These are phyloP conservation scores for Protomyces lactucae-debilis DNA, from an alignment of 1,139 yeast genomes.

Conservation along the genomic window DNA sequence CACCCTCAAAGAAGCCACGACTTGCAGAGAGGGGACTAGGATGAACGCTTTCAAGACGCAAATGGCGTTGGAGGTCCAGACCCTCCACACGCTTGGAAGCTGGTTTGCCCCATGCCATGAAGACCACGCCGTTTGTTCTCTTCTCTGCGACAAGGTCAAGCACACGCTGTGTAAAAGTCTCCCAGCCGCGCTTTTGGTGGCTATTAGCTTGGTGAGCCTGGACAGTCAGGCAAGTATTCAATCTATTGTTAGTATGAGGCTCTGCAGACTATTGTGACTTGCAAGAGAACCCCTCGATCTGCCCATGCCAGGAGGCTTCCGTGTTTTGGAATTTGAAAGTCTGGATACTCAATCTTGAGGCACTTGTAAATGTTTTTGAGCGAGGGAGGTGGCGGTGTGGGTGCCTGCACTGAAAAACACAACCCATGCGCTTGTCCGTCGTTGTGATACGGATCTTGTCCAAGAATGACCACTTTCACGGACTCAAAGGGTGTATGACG, in stretches of 20 bases:
- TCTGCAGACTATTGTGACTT: neutral
- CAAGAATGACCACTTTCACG: constrained; percentile 75
- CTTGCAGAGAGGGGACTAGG: constrained; percentile 93
- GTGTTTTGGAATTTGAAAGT: constrained; percentile 44
- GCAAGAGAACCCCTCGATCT: constrained; percentile 72
- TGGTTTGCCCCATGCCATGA: constrained; percentile 93
- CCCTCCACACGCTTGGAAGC: constrained; percentile 68
- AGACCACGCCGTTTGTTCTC: constrained; percentile 54
- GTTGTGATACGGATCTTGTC: constrained; percentile 97
- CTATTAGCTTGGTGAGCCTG: constrained; percentile 92
- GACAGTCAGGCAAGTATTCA: constrained; percentile 87
- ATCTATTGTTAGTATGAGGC: constrained; percentile 31
- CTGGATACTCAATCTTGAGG: constrained; percentile 64
- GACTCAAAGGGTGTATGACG: constrained; percentile 70
- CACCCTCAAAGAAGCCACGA: constrained; percentile 71
- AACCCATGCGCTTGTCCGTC: constrained; percentile 91
- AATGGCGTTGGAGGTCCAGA: constrained; percentile 39
- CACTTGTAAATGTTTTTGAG: constrained; percentile 81
- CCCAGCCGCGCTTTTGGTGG: constrained; percentile 93
- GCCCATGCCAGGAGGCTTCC: constrained; percentile 77
- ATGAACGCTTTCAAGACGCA: constrained; percentile 70
- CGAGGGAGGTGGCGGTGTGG: constrained; percentile 86
- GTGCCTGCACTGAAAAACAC: constrained; percentile 84
- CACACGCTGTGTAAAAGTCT: constrained; percentile 71
- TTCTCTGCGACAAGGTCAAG: constrained; percentile 50